phyloP scores from a whole-genome alignment of 2,329 filamentous ascomycete species.

The Nothophaeocryptopus gaeumannii region DNA sequence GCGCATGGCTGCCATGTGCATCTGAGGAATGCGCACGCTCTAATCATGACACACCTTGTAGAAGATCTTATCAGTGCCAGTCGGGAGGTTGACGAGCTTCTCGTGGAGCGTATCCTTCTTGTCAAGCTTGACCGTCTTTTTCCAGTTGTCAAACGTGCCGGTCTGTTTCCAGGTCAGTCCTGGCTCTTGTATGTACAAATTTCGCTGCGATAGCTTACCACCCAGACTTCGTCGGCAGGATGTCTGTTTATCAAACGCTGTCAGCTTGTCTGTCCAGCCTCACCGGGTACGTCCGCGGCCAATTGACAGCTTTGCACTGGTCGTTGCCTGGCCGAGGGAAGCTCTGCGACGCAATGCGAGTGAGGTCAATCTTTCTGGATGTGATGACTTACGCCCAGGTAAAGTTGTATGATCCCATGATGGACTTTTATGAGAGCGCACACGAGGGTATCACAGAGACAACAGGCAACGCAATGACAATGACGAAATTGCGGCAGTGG shows the following conservation, averaged over 20 bases:
- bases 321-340: conserved; percentile 4
- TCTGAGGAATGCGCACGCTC: background rate
- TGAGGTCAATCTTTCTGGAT: background rate
- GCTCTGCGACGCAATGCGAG: background rate
- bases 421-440: too few species aligned
- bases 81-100: conserved; percentile 74
- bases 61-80: conserved; percentile 65
- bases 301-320: conserved; percentile 20
- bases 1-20: conserved; percentile 5
- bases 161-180: conserved; percentile 45
- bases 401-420: conserved; percentile 67
- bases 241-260: conserved; percentile 43
- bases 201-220: conserved; percentile 38
- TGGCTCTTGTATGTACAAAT: too few species aligned
- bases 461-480: too few species aligned
- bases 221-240: conserved; percentile 80
- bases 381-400: conserved; percentile 56
- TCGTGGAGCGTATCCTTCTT: conserved; percentile 70
- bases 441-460: too few species aligned
- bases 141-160: conserved; percentile 93
- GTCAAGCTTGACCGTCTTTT: conserved; percentile 77
- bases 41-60: conserved; percentile 75
- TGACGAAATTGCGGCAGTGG: too few species aligned
- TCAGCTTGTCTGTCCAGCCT: conserved; percentile 18
- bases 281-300: conserved; percentile 3